Conservation (phyloP, 1,284 basidiomycete genomes). For the Ganoderma leucocontextum region DNA sequence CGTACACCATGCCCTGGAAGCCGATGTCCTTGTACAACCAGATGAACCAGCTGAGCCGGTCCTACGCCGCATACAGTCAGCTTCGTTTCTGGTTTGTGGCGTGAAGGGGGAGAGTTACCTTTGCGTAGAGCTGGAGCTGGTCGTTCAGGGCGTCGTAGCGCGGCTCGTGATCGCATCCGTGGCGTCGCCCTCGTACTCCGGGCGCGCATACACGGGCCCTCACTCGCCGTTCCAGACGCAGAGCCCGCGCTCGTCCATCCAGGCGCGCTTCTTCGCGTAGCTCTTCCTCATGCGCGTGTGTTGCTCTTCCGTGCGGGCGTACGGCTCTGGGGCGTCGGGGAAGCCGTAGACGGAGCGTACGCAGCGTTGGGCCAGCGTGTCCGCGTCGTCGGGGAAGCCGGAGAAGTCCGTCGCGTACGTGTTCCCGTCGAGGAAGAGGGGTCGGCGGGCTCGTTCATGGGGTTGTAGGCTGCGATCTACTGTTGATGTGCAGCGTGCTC, state of each 20-base stretch:
- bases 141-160: constrained; percentile 62
- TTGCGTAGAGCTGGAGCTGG: constrained; percentile 57
- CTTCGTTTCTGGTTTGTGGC: constrained; percentile 8
- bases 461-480: constrained; percentile 80
- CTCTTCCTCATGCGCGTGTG: constrained; percentile 56
- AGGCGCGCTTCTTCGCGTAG: constrained; percentile 73
- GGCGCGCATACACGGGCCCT: constrained; percentile 71
- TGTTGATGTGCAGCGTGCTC: constrained; percentile 21
- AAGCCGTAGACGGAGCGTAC: constrained; percentile 75
- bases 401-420: constrained; percentile 81
- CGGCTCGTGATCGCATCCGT: constrained; percentile 69
- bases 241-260: constrained; percentile 70
- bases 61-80: constrained; percentile 33
- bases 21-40: constrained; percentile 91
- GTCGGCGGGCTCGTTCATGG: constrained; percentile 81
- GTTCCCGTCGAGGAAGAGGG: constrained; percentile 74
- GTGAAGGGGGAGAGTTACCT: constrained; percentile 35
- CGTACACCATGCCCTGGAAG: constrained; percentile 85
- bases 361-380: constrained; percentile 70
- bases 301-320: constrained; percentile 62
- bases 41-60: constrained; percentile 75
- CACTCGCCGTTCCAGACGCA: constrained; percentile 85
- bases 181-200: constrained; percentile 62
- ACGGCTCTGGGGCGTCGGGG: constrained; percentile 68
- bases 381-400: constrained; percentile 65